Conservation (phyloP, 2,329 filamentous ascomycete species). For the Aspergillus quadricinctus region DNA sequence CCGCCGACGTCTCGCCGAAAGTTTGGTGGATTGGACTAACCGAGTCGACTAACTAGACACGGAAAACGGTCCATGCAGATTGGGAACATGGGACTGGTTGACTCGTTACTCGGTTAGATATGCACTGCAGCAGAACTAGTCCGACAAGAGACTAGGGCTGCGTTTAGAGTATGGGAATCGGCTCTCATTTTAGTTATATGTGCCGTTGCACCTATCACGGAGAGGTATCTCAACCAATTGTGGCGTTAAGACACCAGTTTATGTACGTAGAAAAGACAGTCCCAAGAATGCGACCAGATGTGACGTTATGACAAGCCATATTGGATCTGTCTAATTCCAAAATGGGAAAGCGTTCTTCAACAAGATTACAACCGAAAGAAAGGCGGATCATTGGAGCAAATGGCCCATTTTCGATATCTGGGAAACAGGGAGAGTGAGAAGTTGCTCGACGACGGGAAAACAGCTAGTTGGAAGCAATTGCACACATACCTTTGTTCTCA, state of each 20-base stretch:
- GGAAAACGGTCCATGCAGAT: no score
- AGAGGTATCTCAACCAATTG: no score
- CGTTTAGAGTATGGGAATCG: neutral
- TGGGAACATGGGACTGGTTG: no score
- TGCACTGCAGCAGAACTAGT: neutral
- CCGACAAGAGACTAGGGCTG: neutral
- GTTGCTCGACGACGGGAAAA: neutral
- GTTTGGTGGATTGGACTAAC: no score
- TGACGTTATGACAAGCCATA: neutral
- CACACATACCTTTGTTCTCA: slow-evolving; percentile 79
- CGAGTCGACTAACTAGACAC: no score
- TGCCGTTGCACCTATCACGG: no score
- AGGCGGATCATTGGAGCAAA: slow-evolving; percentile 49
- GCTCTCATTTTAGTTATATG: no score
- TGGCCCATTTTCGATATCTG: slow-evolving; percentile 88
- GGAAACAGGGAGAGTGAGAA: neutral
- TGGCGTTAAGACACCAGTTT: neutral
- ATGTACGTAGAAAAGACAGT: neutral
- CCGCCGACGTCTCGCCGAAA: neutral
- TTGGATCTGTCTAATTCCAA: neutral
- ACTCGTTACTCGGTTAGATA: neutral
- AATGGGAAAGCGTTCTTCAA: neutral
- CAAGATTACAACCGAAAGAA: neutral
- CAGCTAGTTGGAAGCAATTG: neutral
- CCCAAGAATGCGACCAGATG: neutral